phyloP scores from a whole-genome alignment of 176 grass and related monocot genomes.

The Triticum dicoccoides region DNA sequence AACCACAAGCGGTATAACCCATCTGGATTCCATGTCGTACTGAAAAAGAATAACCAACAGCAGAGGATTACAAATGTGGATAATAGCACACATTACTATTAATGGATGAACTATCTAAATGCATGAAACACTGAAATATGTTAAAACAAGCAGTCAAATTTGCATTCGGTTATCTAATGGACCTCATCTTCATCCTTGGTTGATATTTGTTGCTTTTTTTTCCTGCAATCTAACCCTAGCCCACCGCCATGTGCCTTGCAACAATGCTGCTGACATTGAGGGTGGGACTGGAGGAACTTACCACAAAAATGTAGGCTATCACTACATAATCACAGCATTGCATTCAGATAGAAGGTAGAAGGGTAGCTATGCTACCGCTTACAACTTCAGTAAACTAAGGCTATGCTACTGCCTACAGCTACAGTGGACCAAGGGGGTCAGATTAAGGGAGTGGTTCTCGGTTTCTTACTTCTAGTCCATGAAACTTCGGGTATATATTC shows the following conservation, averaged over 20 bases:
- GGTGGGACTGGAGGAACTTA: not conserved
- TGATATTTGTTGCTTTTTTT: not conserved
- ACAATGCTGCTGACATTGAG: not conserved
- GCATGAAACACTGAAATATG: not conserved
- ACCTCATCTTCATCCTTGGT: not conserved
- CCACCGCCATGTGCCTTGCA: not conserved
- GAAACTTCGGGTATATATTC: not conserved
- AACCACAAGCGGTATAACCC: not conserved
- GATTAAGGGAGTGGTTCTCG: not conserved
- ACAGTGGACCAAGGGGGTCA: not conserved
- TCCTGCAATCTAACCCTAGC: not conserved
- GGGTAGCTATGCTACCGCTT: not conserved
- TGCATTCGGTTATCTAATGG: not conserved
- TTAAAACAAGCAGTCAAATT: not conserved
- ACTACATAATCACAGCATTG: not conserved
- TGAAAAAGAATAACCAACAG: not conserved
- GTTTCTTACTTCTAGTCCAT: not conserved
- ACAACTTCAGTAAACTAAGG: too few relatives aligned
- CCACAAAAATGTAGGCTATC: not conserved
- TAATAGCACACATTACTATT: not conserved
- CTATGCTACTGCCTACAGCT: not conserved
- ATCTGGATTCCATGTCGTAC: not conserved
- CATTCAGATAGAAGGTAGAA: not conserved
- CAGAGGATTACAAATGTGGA: not conserved
- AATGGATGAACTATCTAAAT: not conserved